These are phyloP conservation scores for Pharus latifolius DNA, from an alignment of 176 grass and related monocot species.

Conservation along the genomic window DNA sequence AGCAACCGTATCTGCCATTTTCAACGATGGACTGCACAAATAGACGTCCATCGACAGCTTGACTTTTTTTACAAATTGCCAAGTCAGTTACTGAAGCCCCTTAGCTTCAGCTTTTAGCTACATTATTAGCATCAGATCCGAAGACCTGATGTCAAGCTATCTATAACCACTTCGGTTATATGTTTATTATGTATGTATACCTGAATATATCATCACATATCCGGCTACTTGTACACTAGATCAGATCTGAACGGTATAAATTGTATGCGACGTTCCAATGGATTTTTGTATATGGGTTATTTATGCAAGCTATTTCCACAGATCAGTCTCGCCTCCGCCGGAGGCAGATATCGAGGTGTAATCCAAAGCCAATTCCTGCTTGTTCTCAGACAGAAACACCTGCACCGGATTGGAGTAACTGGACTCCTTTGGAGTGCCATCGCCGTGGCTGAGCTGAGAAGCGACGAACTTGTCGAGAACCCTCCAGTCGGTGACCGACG, in stretches of 20 bases:
- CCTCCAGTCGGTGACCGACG: constrained; percentile 60
- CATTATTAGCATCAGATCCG: constrained; percentile 30
- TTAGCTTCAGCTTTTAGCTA: constrained; percentile 51
- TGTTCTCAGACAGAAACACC: constrained; percentile 27
- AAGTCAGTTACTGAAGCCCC: constrained; percentile 51
- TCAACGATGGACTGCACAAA: constrained; percentile 40
- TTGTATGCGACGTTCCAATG: constrained; percentile 10
- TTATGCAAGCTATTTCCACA: constrained; percentile 47
- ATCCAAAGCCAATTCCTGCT: constrained; percentile 33
- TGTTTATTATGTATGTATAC: constrained; percentile 40
- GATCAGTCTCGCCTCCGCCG: constrained; percentile 13
- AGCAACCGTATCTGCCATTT: constrained; percentile 38
- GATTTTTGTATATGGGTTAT: background rate
- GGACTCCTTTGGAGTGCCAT: constrained; percentile 25
- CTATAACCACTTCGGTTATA: constrained; percentile 48
- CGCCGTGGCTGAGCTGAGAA: constrained; percentile 65
- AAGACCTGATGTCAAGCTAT: constrained; percentile 28
- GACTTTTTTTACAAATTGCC: constrained; percentile 51
- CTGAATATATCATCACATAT: constrained; percentile 9
- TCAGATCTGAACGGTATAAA: constrained; percentile 23
- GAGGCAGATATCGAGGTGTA: constrained; percentile 58
- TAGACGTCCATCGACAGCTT: constrained; percentile 50
- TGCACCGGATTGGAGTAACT: constrained; percentile 18
- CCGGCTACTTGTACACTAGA: constrained; percentile 44
- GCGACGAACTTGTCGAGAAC: constrained; percentile 78